phyloP scores from a whole-genome alignment of 2,329 filamentous ascomycete species.

The Aspergillus sp. region DNA sequence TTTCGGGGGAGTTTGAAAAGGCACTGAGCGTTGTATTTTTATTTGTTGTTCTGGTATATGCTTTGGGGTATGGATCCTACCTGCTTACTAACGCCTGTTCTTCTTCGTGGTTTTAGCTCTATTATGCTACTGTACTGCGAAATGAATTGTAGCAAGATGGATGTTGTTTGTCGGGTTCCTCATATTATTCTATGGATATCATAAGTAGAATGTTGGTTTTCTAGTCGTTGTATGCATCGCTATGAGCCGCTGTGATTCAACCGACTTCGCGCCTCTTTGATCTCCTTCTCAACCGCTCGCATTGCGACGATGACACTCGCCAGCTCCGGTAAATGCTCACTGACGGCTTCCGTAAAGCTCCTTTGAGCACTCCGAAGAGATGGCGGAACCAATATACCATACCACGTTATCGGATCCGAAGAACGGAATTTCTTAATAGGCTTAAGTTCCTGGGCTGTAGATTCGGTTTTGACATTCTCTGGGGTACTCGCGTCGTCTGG shows the following conservation, averaged over 20 bases:
- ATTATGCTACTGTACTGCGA: too few relatives aligned
- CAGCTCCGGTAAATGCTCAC: constrained; percentile 30
- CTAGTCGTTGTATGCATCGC: too few relatives aligned
- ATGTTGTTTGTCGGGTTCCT: too few relatives aligned
- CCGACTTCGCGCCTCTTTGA: constrained; percentile 23
- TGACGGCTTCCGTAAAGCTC: constrained; percentile 36
- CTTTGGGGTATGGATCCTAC: too few relatives aligned
- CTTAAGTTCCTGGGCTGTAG: constrained; percentile 4
- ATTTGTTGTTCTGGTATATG: too few relatives aligned
- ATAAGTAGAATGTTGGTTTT: too few relatives aligned
- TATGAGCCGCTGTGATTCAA: constrained; percentile 5
- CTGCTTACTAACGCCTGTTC: too few relatives aligned
- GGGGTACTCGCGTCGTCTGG: not conserved
- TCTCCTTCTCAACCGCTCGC: constrained; percentile 33
- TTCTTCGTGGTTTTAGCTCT: too few relatives aligned
- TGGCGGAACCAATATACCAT: constrained; percentile 42
- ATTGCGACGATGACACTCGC: constrained; percentile 35
- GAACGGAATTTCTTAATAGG: constrained; percentile 22
- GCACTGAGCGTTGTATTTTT: too few relatives aligned
- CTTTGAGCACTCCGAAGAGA: constrained; percentile 39
- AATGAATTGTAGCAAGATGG: too few relatives aligned
- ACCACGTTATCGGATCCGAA: constrained; percentile 43
- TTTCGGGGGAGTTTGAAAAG: too few relatives aligned
- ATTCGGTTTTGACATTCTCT: constrained; percentile 3
- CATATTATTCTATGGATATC: too few relatives aligned